Percentiles rank a stretch among this genome's conserved stretches.
phyloP scores from a whole-genome alignment of 306 rosid genomes.

The Astragalus glycyphyllos region DNA sequence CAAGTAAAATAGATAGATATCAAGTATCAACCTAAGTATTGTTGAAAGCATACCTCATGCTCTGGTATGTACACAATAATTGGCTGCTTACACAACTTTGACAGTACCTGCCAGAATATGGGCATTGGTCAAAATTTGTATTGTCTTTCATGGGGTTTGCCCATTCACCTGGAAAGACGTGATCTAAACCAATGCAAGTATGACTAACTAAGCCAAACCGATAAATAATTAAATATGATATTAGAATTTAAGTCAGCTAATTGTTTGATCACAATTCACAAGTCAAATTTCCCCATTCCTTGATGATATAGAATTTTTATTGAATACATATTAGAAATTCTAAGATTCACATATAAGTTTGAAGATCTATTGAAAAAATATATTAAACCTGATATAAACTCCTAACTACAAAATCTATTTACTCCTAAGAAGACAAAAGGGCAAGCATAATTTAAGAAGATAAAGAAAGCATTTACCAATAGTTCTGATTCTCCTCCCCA shows the following conservation, averaged over 20 bases:
- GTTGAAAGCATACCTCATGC: slow-evolving; percentile 74
- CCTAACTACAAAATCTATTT: slow-evolving; percentile 7
- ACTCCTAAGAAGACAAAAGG: slow-evolving; percentile 9
- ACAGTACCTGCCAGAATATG: slow-evolving; percentile 71
- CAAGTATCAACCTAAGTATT: slow-evolving; percentile 31
- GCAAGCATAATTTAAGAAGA: slow-evolving; percentile 18
- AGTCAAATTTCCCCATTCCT: not conserved
- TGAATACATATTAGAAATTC: no score
- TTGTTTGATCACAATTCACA: not conserved
- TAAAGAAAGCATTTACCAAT: slow-evolving; percentile 64
- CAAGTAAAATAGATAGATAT: slow-evolving; percentile 21
- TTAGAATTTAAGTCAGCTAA: slow-evolving; percentile 1
- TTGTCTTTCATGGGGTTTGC: slow-evolving; percentile 12
- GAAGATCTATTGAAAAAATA: slow-evolving; percentile 10
- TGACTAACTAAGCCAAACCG: not conserved
- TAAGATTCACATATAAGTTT: not conserved
- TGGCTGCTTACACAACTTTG: slow-evolving; percentile 88
- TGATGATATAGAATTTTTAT: not conserved
- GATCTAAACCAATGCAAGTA: slow-evolving; percentile 11
- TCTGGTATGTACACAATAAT: slow-evolving; percentile 87
- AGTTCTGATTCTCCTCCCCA: slow-evolving; percentile 99
- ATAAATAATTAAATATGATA: not conserved
- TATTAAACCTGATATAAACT: slow-evolving; percentile 9
- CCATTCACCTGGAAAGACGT: slow-evolving; percentile 9
- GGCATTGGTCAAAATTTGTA: slow-evolving; percentile 35